A percentile compares a stretch with the other conserved stretches of the same genome.
Conservation (phyloP, 2,329 filamentous ascomycete species). For the Phialophora expanda region DNA sequence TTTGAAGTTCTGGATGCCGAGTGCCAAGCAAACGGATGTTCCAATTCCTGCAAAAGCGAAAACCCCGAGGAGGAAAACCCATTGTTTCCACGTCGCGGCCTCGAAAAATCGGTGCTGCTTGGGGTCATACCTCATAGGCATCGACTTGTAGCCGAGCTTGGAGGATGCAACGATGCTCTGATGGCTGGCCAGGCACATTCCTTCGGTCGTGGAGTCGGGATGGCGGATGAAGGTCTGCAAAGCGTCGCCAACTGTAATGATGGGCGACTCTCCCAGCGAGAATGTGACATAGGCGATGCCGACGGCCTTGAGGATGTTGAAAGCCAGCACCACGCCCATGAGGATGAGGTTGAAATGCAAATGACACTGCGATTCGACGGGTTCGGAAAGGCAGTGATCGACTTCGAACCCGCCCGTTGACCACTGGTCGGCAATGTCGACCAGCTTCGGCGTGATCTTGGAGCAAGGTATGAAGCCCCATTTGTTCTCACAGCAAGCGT, state of each 20-base stretch:
- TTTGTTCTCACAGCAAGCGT: conserved; percentile 29
- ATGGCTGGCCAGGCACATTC: conserved; percentile 40
- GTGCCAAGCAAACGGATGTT: conserved; percentile 25
- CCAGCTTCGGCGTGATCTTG: conserved; percentile 32
- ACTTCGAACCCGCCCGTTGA: conserved; percentile 29
- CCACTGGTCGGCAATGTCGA: conserved; percentile 30
- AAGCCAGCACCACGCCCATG: conserved; percentile 36
- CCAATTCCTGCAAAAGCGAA: conserved; percentile 29
- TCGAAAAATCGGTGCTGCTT: conserved; percentile 30
- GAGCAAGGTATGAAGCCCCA: conserved; percentile 30
- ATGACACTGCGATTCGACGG: conserved; percentile 33
- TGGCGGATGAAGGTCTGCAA: conserved; percentile 46
- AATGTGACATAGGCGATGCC: conserved; percentile 34
- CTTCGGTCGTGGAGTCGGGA: conserved; percentile 43
- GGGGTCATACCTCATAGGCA: conserved; percentile 32
- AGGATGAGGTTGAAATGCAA: conserved; percentile 37
- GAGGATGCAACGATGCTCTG: conserved; percentile 29
- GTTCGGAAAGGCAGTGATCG: conserved; percentile 38
- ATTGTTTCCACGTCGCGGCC: conserved; percentile 35
- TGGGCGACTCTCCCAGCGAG: conserved; percentile 31
- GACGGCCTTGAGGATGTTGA: conserved; percentile 37
- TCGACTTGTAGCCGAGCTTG: conserved; percentile 26
- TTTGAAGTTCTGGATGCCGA: conserved; percentile 28
- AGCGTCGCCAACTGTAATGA: conserved; percentile 47
- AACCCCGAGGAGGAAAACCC: conserved; percentile 31